A percentile compares a stretch with the other conserved stretches of the same genome.
Evolutionary conservation across 164 flowering plant genomes (phyloP).

Genomic region (Brasenia schreberi): DNA sequence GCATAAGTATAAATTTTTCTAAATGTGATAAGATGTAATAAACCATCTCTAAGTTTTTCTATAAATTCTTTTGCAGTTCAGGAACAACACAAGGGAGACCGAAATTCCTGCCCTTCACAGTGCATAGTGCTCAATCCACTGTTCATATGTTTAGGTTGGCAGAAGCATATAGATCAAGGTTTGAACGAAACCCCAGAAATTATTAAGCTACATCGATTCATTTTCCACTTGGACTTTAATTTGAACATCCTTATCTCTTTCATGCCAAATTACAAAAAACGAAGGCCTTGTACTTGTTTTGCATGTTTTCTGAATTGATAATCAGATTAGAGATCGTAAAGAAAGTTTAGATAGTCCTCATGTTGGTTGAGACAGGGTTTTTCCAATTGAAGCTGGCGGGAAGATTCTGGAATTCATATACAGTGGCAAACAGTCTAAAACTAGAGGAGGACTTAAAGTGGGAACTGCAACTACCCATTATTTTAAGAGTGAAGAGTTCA

Average conservation of each 20-base stretch:
- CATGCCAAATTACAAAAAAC: too few relatives aligned
- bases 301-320: conserved; percentile 1
- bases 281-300: neutral
- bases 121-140: conserved; percentile 62
- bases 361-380: conserved; percentile 24
- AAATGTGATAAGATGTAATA: too few relatives aligned
- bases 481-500: conserved; percentile 67
- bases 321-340: too few relatives aligned
- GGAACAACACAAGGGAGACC: conserved; percentile 91
- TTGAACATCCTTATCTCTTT: neutral
- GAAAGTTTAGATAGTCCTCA: too few relatives aligned
- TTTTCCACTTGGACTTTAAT: too few relatives aligned
- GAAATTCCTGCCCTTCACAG: conserved; percentile 73
- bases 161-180: conserved; percentile 88
- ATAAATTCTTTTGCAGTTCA: conserved; percentile 59
- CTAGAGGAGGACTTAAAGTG: conserved; percentile 51
- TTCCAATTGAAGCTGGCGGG: conserved; percentile 54
- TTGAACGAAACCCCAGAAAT: neutral
- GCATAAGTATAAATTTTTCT: too few relatives aligned
- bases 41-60: too few relatives aligned
- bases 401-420: conserved; percentile 73
- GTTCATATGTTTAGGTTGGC: conserved; percentile 62
- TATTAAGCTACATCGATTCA: too few relatives aligned
- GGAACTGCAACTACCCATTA: conserved; percentile 91
- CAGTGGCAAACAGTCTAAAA: conserved; percentile 60